Evolutionary conservation across 495 filamentous ascomycete species (phyloP).

Genomic region (Tuber melanosporum): DNA sequence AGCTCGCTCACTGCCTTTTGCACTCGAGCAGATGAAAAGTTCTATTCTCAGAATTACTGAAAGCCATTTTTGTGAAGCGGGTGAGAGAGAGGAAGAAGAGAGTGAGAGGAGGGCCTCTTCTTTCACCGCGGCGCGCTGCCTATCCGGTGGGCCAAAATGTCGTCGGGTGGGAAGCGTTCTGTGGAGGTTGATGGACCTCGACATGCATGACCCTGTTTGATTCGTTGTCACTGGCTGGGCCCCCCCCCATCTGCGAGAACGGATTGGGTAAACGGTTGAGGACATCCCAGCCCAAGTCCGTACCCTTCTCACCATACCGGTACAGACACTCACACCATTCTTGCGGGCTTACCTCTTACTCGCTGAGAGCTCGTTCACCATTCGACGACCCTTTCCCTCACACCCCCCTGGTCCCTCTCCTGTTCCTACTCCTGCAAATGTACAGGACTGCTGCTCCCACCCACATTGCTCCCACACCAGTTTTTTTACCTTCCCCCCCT

Average conservation of each 20-base stretch:
- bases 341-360: background rate
- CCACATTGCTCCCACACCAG: background rate
- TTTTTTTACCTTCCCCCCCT: background rate
- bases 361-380: background rate
- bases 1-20: background rate
- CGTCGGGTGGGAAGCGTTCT: background rate
- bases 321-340: background rate
- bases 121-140: background rate
- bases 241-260: background rate
- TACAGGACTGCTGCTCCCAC: background rate
- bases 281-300: background rate
- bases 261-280: conserved; percentile 3
- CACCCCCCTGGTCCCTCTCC: background rate
- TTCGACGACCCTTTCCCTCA: background rate
- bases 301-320: background rate
- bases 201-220: conserved; percentile 5
- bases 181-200: background rate
- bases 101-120: background rate
- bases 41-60: conserved; percentile 1
- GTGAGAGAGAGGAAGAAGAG: background rate
- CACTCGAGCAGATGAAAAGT: background rate
- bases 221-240: background rate
- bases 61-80: background rate
- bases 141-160: conserved; percentile 1
- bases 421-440: background rate